phyloP scores from a whole-genome alignment of 805 yeast species.

The Starmera caribaea region DNA sequence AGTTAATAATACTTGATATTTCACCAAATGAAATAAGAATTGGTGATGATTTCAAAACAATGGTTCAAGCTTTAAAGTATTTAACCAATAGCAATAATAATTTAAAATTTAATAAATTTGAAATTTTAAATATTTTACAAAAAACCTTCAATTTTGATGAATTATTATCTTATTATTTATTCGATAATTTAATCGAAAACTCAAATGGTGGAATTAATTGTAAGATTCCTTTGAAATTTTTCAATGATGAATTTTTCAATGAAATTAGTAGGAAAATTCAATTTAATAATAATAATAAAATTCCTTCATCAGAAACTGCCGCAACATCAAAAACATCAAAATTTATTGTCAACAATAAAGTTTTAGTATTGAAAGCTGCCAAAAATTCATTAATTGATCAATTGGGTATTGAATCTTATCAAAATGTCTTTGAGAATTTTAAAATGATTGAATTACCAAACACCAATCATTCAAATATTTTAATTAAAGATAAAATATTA shows the following conservation, averaged over 20 bases:
- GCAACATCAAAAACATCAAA: conserved; percentile 4
- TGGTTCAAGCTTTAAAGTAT: conserved; percentile 27
- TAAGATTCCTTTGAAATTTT: conserved; percentile 12
- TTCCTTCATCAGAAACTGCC: too few species aligned
- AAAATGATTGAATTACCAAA: conserved; percentile 17
- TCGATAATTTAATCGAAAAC: neutral
- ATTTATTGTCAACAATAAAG: conserved; percentile 4
- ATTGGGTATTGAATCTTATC: conserved; percentile 12
- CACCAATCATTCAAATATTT: conserved; percentile 19
- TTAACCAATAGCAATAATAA: neutral
- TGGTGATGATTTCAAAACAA: conserved; percentile 17
- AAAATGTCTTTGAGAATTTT: conserved; percentile 16
- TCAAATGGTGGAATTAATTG: conserved; percentile 9
- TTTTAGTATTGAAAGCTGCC: conserved; percentile 31
- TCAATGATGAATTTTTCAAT: conserved; percentile 2
- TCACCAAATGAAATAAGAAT: conserved; percentile 25
- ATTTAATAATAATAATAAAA: too few species aligned
- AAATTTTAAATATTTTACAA: conserved; percentile 4
- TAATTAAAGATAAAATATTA: conserved; percentile 17
- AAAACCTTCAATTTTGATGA: neutral
- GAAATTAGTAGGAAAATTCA: conserved; percentile 7
- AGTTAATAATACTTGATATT: conserved; percentile 35
- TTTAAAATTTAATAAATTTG: neutral
- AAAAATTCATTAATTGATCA: conserved; percentile 29
- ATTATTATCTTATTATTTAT: neutral